Evolutionary conservation across 441 rosid species (phyloP).

Genomic region (Melastoma candidum): DNA sequence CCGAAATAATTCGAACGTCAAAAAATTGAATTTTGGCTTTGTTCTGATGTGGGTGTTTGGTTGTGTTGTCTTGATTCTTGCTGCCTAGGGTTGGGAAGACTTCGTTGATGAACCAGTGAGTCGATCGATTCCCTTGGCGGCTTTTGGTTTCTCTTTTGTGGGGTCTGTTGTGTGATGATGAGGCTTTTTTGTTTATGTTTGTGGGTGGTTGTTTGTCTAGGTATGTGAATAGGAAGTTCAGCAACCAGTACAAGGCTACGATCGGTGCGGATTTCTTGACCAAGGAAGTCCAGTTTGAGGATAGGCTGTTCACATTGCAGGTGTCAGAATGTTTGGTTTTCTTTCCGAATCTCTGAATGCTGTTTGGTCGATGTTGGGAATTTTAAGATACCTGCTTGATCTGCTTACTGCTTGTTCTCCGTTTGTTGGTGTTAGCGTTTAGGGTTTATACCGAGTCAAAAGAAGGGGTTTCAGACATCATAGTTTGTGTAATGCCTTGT

Average conservation of each 20-base stretch:
- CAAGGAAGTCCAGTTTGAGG: constrained; percentile 66
- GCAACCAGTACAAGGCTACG: constrained; percentile 74
- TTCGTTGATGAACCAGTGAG: constrained; percentile 74
- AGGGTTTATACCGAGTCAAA: too few relatives aligned
- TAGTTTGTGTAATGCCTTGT: too few relatives aligned
- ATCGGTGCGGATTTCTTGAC: constrained; percentile 75
- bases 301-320: constrained; percentile 70
- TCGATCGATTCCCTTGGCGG: neutral
- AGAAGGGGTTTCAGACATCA: too few relatives aligned
- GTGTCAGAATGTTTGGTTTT: constrained; percentile 19
- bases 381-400: too few relatives aligned
- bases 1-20: neutral
- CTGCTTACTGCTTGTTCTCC: too few relatives aligned
- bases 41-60: neutral
- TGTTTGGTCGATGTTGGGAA: too few relatives aligned
- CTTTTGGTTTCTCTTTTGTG: neutral
- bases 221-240: constrained; percentile 73
- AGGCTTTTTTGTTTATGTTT: neutral
- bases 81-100: constrained; percentile 62
- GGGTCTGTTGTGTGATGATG: neutral
- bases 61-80: constrained; percentile 7
- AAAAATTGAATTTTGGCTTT: neutral
- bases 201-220: constrained; percentile 32
- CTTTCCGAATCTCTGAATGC: too few relatives aligned
- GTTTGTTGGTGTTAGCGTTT: too few relatives aligned